Base-by-base conservation (phyloP, 2,329 filamentous ascomycete genomes). In the Ceratocystis variospora region DNA sequence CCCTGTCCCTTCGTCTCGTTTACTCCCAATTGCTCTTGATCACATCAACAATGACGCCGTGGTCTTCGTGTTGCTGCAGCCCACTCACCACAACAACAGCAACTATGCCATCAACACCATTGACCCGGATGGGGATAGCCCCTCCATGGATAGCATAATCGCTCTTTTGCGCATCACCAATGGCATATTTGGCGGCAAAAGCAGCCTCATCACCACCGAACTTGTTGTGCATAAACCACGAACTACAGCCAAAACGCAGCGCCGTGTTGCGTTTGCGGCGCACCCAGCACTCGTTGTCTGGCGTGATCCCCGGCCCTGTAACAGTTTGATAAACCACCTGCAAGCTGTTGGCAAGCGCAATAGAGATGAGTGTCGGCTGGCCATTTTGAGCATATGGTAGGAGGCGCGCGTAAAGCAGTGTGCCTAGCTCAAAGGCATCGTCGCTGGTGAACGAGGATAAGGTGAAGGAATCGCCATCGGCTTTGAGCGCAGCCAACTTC, bases 81-180 rank as follows among this genome's bases (percentile, higher is more conserved):
- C 89, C 89, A 72, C 85, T 88, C 0, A 93, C 87, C 19, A 91
- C 84, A 28, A 91, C 84, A 0, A 90, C 85, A 0, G 83, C 89
- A 7, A 91, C 85, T 2, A 90, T 76, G 0, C 88, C 89, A 76
- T 92, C 88, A 0, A 92, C 87, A 0, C 87, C 87, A 64, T 77
- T 77, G 5, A 93, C 88, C 6, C 84, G 79, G 41, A 93, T 81
- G 0, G 89, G 89, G 69, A 89, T 84, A 0, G 80, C 89, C 25
- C 89, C 89, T 0, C 89, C 89, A 74, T 92, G 88, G 69, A 91
- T 88, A 0, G 88, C 88, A 77, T 88, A 93, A 41, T 82, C 78
- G 65, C 80, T 79, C 1, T 80, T 81, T 17, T 79, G 78, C 62
- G 80, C 80, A 50, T 77, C 75, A 5, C 81, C 80, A 71, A 92